A percentile compares a stretch with the other conserved stretches of the same genome.
Conservation (phyloP, 1,284 basidiomycete species). For the Coniophora puteana region DNA sequence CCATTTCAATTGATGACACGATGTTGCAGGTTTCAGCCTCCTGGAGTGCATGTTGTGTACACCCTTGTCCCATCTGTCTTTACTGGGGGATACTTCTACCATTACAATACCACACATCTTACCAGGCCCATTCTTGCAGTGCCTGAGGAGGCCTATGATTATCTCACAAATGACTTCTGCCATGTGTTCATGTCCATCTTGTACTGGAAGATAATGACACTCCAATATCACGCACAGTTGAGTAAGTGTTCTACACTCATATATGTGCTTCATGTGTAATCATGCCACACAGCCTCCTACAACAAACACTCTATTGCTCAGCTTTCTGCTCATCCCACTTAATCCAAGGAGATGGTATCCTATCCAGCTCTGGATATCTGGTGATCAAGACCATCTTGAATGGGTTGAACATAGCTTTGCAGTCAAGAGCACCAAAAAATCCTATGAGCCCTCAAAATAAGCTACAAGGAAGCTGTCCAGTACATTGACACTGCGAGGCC, state of each 20-base stretch:
- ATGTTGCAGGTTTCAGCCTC: constrained; percentile 11
- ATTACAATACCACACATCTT: constrained; percentile 8
- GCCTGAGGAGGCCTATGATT: rapidly evolving
- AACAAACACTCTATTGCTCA: too few species aligned
- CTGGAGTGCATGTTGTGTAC: constrained; percentile 2
- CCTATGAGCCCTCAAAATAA: too few species aligned
- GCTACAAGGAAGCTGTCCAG: too few species aligned
- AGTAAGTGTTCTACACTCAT: not conserved
- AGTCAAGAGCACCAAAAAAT: too few species aligned
- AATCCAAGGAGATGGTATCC: too few species aligned
- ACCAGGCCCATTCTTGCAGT: not conserved
- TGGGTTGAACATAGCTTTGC: too few species aligned
- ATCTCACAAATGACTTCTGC: constrained; percentile 4
- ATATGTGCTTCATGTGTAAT: not conserved
- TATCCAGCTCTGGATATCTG: too few species aligned
- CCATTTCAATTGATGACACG: not conserved
- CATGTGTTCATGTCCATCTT: constrained; percentile 1
- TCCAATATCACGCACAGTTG: constrained; percentile 7
- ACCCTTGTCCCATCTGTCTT: constrained; percentile 7
- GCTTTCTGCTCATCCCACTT: constrained; percentile 3
- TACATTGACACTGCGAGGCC: too few species aligned
- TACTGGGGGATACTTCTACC: constrained; percentile 11
- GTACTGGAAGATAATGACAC: constrained; percentile 7
- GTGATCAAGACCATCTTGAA: too few species aligned
- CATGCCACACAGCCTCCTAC: too few species aligned